phyloP scores from a whole-genome alignment of 2,329 filamentous ascomycete genomes.

The Endoconidiophora laricicola region DNA sequence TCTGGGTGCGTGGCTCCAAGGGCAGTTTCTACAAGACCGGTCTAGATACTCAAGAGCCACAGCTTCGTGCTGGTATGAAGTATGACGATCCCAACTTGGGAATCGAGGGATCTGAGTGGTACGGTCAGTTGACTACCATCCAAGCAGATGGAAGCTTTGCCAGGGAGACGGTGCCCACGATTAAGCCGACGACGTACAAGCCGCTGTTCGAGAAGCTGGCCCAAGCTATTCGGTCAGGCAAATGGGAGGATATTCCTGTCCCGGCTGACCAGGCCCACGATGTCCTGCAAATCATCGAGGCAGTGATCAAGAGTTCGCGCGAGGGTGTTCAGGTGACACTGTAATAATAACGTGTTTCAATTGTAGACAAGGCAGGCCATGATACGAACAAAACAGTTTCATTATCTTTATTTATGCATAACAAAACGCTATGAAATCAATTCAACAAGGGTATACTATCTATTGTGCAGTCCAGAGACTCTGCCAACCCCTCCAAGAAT shows the following conservation, averaged over 20 bases:
- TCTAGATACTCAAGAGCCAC: slow-evolving; percentile 60
- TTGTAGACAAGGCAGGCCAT: background rate
- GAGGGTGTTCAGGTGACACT: slow-evolving; percentile 27
- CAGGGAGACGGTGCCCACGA: slow-evolving; percentile 36
- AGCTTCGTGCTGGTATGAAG: slow-evolving; percentile 46
- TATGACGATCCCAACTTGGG: slow-evolving; percentile 49
- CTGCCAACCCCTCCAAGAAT: background rate
- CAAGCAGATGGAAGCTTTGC: slow-evolving; percentile 32
- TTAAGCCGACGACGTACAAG: slow-evolving; percentile 49
- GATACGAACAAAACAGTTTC: background rate
- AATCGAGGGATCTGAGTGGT: slow-evolving; percentile 37
- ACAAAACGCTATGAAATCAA: background rate
- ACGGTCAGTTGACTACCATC: slow-evolving; percentile 42
- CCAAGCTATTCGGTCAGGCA: slow-evolving; percentile 29
- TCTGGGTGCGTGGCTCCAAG: slow-evolving; percentile 60
- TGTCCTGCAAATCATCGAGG: slow-evolving; percentile 37
- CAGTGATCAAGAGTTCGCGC: slow-evolving; percentile 31
- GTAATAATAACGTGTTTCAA: background rate
- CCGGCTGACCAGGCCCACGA: slow-evolving; percentile 35
- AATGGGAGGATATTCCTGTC: slow-evolving; percentile 35
- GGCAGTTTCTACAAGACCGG: slow-evolving; percentile 58
- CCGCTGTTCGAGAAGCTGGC: slow-evolving; percentile 46
- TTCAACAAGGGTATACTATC: slow-evolving; percentile 10
- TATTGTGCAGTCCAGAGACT: background rate
- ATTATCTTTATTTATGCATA: no score